Percentiles rank a stretch among this genome's conserved stretches.
These are phyloP conservation scores for Tolypocladium sp. DNA, from an alignment of 2,329 filamentous ascomycete species.

Conservation along the genomic window DNA sequence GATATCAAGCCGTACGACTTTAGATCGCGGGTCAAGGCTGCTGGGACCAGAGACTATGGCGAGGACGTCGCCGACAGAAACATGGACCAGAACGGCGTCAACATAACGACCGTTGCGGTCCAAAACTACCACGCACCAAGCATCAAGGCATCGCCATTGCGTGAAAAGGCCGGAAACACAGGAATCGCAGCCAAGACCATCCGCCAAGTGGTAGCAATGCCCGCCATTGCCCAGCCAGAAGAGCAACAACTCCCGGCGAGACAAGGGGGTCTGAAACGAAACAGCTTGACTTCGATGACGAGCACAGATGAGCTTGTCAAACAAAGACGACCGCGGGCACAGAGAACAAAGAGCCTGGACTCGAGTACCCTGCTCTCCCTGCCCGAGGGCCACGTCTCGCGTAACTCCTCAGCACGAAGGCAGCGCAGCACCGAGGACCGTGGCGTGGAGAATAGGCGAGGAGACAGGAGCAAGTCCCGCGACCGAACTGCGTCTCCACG, in stretches of 20 bases:
- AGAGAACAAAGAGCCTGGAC: background rate
- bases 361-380: background rate
- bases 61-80: constrained; percentile 59
- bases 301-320: background rate
- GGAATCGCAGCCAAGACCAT: background rate
- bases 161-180: background rate
- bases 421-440: background rate
- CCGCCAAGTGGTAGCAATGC: background rate
- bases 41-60: constrained; percentile 46
- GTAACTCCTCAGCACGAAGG: background rate
- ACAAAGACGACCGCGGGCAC: background rate
- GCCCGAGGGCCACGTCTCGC: background rate
- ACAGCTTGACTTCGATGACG: background rate
- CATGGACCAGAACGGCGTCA: constrained; percentile 26
- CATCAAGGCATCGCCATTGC: background rate
- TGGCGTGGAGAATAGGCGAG: background rate
- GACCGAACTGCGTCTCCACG: background rate
- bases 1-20: constrained; percentile 41
- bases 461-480: background rate
- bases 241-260: background rate
- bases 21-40: constrained; percentile 35
- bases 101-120: constrained; percentile 22
- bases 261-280: background rate
- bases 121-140: constrained; percentile 15
- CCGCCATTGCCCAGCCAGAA: background rate